These are phyloP conservation scores for Theobroma grandiflorum DNA, from an alignment of 441 rosid species.

Conservation along the genomic window DNA sequence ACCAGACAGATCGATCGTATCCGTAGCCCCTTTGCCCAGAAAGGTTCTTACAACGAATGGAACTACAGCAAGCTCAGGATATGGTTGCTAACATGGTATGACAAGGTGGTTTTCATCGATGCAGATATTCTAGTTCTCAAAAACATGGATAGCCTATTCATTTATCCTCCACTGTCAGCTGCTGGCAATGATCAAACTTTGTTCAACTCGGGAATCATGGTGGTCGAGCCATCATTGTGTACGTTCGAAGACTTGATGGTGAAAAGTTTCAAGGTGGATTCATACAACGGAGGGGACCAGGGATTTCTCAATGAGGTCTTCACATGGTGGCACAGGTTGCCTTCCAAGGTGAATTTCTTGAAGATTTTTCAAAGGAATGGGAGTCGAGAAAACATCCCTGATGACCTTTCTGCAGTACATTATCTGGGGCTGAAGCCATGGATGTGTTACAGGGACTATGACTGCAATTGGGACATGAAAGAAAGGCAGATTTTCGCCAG, in stretches of 20 bases:
- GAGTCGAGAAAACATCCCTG: not conserved
- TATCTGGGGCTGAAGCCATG: constrained; percentile 88
- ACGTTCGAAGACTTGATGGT: constrained; percentile 58
- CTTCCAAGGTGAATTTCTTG: constrained; percentile 52
- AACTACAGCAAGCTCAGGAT: constrained; percentile 78
- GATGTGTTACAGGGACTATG: constrained; percentile 85
- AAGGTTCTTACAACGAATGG: constrained; percentile 77
- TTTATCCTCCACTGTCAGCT: constrained; percentile 71
- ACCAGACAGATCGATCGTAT: constrained; percentile 55
- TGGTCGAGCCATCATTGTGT: constrained; percentile 81
- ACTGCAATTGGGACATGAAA: constrained; percentile 80
- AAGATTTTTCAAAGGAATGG: constrained; percentile 42
- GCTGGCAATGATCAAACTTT: constrained; percentile 42
- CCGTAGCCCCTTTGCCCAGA: constrained; percentile 59
- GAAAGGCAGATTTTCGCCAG: constrained; percentile 56
- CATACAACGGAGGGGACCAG: constrained; percentile 89
- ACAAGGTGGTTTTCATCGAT: constrained; percentile 73
- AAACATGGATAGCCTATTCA: constrained; percentile 62
- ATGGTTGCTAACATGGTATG: constrained; percentile 66
- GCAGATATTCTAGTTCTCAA: constrained; percentile 60
- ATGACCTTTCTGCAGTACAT: constrained; percentile 55
- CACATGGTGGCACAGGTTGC: constrained; percentile 91
- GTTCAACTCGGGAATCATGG: constrained; percentile 88
- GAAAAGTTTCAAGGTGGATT: constrained; percentile 43
- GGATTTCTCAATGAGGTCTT: constrained; percentile 82